phyloP scores from a whole-genome alignment of 306 rosid genomes.

The Betula pendula region DNA sequence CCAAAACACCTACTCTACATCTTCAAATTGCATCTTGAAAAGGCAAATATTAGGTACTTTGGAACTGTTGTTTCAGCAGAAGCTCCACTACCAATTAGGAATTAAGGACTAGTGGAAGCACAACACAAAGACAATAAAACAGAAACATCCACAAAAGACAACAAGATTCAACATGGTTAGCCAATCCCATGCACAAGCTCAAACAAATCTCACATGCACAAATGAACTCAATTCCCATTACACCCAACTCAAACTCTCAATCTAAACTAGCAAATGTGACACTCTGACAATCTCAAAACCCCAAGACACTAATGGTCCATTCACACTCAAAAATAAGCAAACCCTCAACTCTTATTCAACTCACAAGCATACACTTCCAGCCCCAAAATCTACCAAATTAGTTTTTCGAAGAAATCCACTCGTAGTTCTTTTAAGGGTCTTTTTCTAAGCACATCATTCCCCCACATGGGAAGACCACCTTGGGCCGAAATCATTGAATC shows the following conservation, averaged over 20 bases:
- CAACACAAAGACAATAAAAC: background rate
- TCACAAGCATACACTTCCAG: background rate
- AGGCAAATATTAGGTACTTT: background rate
- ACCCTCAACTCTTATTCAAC: background rate
- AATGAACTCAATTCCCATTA: background rate
- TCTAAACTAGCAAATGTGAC: background rate
- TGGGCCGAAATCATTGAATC: background rate
- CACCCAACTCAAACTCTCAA: background rate
- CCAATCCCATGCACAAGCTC: background rate
- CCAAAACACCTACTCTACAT: background rate
- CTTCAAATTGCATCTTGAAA: background rate
- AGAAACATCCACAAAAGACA: background rate
- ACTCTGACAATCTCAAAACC: background rate
- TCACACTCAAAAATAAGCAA: background rate
- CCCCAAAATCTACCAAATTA: background rate
- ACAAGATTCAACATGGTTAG: background rate
- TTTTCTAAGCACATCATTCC: background rate
- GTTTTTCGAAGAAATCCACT: background rate
- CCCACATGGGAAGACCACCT: background rate
- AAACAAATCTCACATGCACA: background rate
- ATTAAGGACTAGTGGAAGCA: background rate
- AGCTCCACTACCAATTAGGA: background rate
- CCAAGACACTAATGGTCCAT: background rate
- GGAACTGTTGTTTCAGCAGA: background rate
- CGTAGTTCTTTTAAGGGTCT: background rate